Base-by-base conservation (phyloP, 768 basidiomycete genomes). In the Gloeophyllum trabeum region DNA sequence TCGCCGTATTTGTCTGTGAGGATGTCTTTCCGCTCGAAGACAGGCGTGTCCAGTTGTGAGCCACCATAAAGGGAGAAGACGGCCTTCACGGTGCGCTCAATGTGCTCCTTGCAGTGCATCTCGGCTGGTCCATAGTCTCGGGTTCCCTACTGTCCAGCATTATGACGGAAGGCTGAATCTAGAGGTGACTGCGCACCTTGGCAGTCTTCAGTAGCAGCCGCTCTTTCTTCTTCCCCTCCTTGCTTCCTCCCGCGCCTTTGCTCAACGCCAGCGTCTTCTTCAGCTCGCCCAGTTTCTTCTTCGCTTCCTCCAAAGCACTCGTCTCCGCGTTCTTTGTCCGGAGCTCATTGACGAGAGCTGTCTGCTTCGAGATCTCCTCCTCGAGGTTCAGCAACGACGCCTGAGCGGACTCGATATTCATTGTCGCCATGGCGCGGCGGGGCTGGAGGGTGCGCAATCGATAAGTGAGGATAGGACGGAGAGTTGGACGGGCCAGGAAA, bases 1-100 rank as follows among this genome's bases (percentile, higher is more conserved):
- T 99, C 96, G 41, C 96, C 96, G 51, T 98, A 96, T 63, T 99
- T 99, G 46, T 90, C 94, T 1, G 92, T 77, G 34, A 98, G 64
- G 44, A 99, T 81, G 56, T 99, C 96, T 60, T 93, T 93, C 46
- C 94, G 80, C 63, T 98, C 96, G 52, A 99, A 98, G 4, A 98
- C 93, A 41, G 96, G 96, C 2, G 96, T 99, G 61, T 99, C 96
- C 42, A 99, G 87, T 47, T 87, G 90, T 41, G 77, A 73, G 5
- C 82, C 96, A 10, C 96, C 96, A 54, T 83, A 94, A 4, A 79
- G 74, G 36, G 87, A 78, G 62, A 98, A 99, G 44, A 79, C 78
- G 2, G 83, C 79, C 56, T 87, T 86, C 53, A 99, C 82, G 42
- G 80, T 86, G 34, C 74, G 72, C 57, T 97, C 93, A 54, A 98